phyloP scores from a whole-genome alignment of 2,329 filamentous ascomycete species.

The Fusarium dimerum region DNA sequence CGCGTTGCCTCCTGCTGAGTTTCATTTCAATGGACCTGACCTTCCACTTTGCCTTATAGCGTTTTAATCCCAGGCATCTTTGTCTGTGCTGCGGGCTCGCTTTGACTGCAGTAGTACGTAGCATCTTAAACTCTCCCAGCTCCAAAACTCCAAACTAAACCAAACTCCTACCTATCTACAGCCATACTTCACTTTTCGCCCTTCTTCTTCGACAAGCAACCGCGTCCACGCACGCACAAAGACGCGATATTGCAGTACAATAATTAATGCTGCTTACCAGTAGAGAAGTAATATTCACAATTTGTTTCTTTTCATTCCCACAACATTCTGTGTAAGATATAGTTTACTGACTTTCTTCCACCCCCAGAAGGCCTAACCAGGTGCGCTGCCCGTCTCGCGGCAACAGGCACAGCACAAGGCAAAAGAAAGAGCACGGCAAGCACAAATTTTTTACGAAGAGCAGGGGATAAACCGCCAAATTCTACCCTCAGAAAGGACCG shows the following conservation, averaged over 20 bases:
- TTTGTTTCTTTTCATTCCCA: background rate
- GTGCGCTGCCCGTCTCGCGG: slow-evolving; percentile 32
- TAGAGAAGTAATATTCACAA: slow-evolving; percentile 29
- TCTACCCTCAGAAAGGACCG: slow-evolving; percentile 7
- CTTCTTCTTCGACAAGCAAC: slow-evolving; percentile 27
- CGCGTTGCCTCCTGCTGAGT: slow-evolving; percentile 12
- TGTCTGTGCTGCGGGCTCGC: background rate
- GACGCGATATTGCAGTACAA: slow-evolving; percentile 35
- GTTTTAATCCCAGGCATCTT: background rate
- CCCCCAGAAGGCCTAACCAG: slow-evolving; percentile 31
- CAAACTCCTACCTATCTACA: slow-evolving; percentile 21
- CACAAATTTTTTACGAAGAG: slow-evolving; percentile 1
- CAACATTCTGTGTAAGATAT: background rate
- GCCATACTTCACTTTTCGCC: slow-evolving; percentile 19
- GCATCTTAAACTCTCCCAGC: slow-evolving; percentile 17
- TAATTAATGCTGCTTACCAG: slow-evolving; percentile 34
- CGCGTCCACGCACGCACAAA: slow-evolving; percentile 31
- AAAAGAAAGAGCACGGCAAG: slow-evolving; percentile 9
- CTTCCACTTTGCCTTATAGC: background rate
- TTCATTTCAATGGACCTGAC: background rate
- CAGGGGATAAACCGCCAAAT: slow-evolving; percentile 15
- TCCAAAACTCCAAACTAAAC: slow-evolving; percentile 9
- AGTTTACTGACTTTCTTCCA: slow-evolving; percentile 15
- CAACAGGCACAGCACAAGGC: slow-evolving; percentile 19
- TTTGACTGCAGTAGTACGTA: too few species aligned